Conservation (phyloP, 2,329 filamentous ascomycete genomes). For the Penicillium corylophilum region DNA sequence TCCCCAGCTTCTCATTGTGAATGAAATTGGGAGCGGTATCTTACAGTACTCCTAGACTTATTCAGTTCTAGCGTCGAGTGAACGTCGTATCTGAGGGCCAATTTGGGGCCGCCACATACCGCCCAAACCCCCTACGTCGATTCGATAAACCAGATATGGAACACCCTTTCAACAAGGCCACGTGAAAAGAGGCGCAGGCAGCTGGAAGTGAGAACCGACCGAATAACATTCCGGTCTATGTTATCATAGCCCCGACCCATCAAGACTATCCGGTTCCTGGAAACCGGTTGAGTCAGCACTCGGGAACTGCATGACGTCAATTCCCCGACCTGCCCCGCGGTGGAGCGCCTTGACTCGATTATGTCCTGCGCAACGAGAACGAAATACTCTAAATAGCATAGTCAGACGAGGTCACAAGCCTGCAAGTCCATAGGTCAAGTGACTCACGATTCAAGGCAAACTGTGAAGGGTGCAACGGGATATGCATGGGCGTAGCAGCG, state of each 20-base stretch:
- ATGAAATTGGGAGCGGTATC: not conserved
- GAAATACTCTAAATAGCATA: constrained; percentile 5
- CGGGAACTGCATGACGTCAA: constrained; percentile 17
- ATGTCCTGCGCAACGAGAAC: not conserved
- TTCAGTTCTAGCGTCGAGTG: not conserved
- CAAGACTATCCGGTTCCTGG: constrained; percentile 8
- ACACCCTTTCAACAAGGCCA: not conserved
- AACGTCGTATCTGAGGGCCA: not conserved
- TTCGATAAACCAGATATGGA: not conserved
- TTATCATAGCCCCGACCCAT: not conserved
- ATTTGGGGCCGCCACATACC: constrained; percentile 3
- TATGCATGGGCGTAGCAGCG: not conserved
- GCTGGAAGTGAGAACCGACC: too few relatives aligned
- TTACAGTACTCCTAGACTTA: not conserved
- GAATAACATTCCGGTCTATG: not conserved
- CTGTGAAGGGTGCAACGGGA: not conserved
- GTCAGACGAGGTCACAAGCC: not conserved
- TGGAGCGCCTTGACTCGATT: constrained; percentile 3
- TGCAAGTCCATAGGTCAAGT: not conserved
- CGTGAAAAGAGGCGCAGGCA: not conserved
- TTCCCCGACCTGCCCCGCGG: constrained; percentile 2
- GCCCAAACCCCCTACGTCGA: not conserved
- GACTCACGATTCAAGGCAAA: not conserved
- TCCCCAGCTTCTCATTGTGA: not conserved
- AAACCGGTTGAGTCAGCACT: constrained; percentile 3